Base-by-base conservation (phyloP, 345 rosid species). In the Hibiscus tridactylites region DNA sequence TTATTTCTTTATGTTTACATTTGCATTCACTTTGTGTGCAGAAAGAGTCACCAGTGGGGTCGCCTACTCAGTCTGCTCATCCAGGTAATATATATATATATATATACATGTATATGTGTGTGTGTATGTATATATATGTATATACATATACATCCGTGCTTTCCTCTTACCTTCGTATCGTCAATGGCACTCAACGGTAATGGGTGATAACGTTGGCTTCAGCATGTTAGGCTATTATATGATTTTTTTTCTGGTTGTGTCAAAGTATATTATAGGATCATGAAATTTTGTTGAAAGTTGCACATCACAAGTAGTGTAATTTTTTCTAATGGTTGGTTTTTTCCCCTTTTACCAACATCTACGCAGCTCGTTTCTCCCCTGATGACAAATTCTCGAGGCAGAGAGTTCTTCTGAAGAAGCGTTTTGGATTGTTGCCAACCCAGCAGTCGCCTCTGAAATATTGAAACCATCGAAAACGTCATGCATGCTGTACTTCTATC, bases 331-430 rank as follows among this genome's bases (percentile, higher is more conserved):
- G 26, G 5, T 28, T 6, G 21, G 1, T 42, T 16, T 16, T n/a
- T 39, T 9, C 9, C 0, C 29, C 37, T 13, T 67, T 62, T 53
- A 57, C 54, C 1, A 47, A 35, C 69, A 12, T 21, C 33, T 2
- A 9, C 62, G 84, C 88, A 90, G 97, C 96, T 37, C 90, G 96
- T 44, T 92, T 92, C 83, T 90, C 94, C 8, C 97, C 96, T 0
- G 97, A 92, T 68, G 97, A 90, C 86, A 88, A 92, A 73, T 92
- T 80, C 74, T 86, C 94, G 0, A 86, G 88, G 81, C 86, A 90
- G 73, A 92, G 96, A 86, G 84, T 88, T 66, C 78, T 82, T 60
- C 76, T 90, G 74, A 92, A 92, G 87, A 92, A 87, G 81, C 85
- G 96, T 6, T 92, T 90, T 29, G 94, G 94, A 37, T 82, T 92